A percentile compares a stretch with the other conserved stretches of the same genome.
These are phyloP conservation scores for Trebouxia sp. DNA, from an alignment of 139 green algal species.

Conservation along the genomic window DNA sequence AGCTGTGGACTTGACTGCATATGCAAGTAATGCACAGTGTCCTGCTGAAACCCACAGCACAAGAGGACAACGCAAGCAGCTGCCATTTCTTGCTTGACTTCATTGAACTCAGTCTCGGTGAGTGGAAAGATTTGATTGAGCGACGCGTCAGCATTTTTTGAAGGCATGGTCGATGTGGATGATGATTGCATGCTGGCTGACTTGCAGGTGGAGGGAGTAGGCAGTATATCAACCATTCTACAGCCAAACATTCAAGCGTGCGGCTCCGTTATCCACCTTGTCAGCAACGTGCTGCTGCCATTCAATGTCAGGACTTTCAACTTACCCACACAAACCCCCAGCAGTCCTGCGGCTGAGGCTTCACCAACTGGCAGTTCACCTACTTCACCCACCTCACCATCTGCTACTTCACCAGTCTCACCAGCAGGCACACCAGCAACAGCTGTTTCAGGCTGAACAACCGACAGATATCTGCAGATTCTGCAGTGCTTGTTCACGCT, in stretches of 20 bases:
- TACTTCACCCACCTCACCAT: too few species aligned
- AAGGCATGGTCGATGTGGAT: too few species aligned
- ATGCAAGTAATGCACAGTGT: neutral
- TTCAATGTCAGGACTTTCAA: slow-evolving; percentile 19
- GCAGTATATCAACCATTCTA: neutral
- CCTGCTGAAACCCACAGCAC: too few species aligned
- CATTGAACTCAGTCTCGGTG: too few species aligned
- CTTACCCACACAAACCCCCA: neutral
- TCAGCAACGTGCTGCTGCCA: neutral
- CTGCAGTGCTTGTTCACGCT: neutral
- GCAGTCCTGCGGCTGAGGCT: neutral
- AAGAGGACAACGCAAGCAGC: too few species aligned
- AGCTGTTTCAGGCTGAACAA: neutral
- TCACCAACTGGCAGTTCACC: neutral
- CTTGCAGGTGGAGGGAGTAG: neutral
- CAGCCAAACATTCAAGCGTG: slow-evolving; percentile 20
- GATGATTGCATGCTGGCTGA: too few species aligned
- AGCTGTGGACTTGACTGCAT: neutral
- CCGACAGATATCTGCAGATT: neutral
- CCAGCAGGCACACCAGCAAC: neutral
- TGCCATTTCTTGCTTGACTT: too few species aligned
- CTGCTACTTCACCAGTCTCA: neutral
- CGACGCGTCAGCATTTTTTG: too few species aligned
- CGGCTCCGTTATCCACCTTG: neutral
- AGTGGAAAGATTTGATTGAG: too few species aligned